phyloP scores from a whole-genome alignment of 208 protist species.

The Plasmodiophora brassicae region DNA sequence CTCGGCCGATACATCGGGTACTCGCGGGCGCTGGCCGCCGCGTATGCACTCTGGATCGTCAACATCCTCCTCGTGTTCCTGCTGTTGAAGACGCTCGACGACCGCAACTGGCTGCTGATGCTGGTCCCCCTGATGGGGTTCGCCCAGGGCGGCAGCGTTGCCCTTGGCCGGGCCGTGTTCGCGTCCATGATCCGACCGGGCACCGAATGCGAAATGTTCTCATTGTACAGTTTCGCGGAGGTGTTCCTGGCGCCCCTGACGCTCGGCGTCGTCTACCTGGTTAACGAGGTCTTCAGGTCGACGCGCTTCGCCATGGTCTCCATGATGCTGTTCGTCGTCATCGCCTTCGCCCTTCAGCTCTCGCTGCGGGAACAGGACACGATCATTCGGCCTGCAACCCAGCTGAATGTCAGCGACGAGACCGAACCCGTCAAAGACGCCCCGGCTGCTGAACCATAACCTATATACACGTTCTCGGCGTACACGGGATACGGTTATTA shows the following conservation, averaged over 20 bases:
- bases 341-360: neutral
- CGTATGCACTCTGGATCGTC: neutral
- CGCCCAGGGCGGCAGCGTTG: neutral
- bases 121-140: neutral
- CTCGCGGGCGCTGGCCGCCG: neutral
- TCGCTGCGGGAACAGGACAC: neutral
- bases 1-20: neutral
- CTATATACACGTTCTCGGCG: no score
- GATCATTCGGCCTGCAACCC: no score
- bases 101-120: neutral
- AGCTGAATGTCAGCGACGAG: no score
- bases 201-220: slow-evolving; percentile 3
- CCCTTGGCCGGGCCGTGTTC: slow-evolving; percentile 9
- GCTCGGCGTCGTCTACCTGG: neutral
- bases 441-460: no score
- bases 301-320: neutral
- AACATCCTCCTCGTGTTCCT: slow-evolving; percentile 20
- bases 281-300: neutral
- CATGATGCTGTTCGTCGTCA: neutral
- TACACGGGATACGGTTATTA: no score
- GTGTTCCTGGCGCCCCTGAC: neutral
- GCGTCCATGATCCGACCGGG: neutral
- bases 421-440: no score
- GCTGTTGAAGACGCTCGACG: neutral
- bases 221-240: neutral